phyloP scores from a whole-genome alignment of 148 eudicot genomes.

The Amaranthus hypochondriacus region DNA sequence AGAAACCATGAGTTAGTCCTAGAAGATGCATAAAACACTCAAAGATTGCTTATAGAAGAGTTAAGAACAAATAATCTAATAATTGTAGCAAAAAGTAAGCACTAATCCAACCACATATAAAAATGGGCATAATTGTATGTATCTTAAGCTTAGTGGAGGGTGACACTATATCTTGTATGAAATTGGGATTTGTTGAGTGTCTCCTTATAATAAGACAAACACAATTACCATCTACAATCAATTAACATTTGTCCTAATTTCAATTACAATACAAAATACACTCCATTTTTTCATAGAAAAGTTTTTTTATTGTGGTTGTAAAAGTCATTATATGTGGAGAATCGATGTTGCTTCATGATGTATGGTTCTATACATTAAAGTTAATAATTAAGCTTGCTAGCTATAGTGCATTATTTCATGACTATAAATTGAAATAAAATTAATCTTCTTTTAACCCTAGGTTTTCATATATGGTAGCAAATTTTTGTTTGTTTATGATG shows the following conservation, averaged over 20 bases:
- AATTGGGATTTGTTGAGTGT: constrained; percentile 29
- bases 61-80: background rate
- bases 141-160: constrained; percentile 18
- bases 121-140: background rate
- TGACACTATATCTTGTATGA: constrained; percentile 26
- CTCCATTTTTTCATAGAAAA: background rate
- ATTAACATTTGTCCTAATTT: constrained; percentile 8
- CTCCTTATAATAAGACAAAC: constrained; percentile 25
- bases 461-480: background rate
- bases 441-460: background rate
- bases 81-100: constrained; percentile 2
- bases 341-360: constrained; percentile 27
- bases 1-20: no score
- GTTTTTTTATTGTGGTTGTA: constrained; percentile 1
- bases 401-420: constrained; percentile 7
- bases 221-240: constrained; percentile 14
- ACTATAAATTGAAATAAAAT: background rate
- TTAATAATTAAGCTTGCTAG: background rate
- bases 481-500: no score
- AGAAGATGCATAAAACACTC: no score
- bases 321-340: constrained; percentile 32
- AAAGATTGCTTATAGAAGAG: background rate
- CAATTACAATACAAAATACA: constrained; percentile 19
- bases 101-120: background rate
- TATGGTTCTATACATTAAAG: background rate